Evolutionary conservation across 176 grass and related monocot genomes (phyloP), one percentile per base, ranked within the genome.

Genomic region (Avena sativa): DNA sequence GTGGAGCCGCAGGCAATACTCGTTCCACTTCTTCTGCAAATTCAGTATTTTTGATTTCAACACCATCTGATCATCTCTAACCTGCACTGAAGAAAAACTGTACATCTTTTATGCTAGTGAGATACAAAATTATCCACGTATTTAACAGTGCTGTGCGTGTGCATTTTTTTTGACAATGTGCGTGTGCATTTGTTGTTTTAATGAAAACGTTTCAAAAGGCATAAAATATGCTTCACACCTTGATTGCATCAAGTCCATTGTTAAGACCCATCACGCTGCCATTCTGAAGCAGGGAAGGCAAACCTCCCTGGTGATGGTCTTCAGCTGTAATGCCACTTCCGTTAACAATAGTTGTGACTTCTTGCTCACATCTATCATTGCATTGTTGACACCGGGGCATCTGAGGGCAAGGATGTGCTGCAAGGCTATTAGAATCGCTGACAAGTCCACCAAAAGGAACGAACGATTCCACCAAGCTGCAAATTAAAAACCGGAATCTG

Each of bases 1-100:
- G 51, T 94, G 92, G 51, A 86, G 71, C 12, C 53, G 75, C 67
- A 91, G 71, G 62, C 97, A 92, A 77, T 91, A 90, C 16, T 93
- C 94, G 2, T 87, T 94, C 92, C 97, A 94, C 38, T 96, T 96
- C 83, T 94, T 96, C 65, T 91, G 85, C 19, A 99, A 77, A 84
- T 99, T 90, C 55, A 82, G 16, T 21, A 91, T 78, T 83, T 96
- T 94, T 21, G 90, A 85, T 70, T 96, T 92, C 77, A 94, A 79
- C 23, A 93, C 79, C 83, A 87, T 80, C 75, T 90, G 90, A 89
- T 6, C 40, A 43, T 91, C 97, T 89, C 90, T 88, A 86, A 50
- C 90, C 97, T 94, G 94, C 87, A 96, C 79, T 87, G 89, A 88
- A 94, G 46, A 84, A 90, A 96, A 94, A 92, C 74, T 85, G 77